Conservation (phyloP, 2,329 filamentous ascomycete species). For the Ophiostoma sp. region DNA sequence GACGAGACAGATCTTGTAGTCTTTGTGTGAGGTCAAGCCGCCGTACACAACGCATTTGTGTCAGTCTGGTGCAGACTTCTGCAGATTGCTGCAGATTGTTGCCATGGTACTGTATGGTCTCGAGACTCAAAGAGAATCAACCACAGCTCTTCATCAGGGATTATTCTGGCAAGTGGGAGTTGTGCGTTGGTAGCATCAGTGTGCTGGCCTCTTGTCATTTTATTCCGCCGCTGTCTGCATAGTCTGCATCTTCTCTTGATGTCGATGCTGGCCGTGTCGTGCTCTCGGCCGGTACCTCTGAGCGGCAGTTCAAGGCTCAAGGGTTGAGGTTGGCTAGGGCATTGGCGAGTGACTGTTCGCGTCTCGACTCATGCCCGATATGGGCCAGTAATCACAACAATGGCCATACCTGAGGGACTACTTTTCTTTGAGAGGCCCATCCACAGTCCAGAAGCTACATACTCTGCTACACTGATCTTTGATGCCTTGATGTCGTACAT, state of each 20-base stretch:
- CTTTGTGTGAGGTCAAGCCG: background rate
- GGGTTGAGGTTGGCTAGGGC: too few species aligned
- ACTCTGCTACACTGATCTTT: too few species aligned
- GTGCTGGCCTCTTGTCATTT: background rate
- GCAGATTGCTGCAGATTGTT: background rate
- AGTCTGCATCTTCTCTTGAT: background rate
- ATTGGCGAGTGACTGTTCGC: too few species aligned
- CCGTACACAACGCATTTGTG: background rate
- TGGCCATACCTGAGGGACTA: background rate
- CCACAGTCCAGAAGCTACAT: too few species aligned
- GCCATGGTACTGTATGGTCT: background rate
- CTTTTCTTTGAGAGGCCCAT: background rate
- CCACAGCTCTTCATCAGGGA: background rate
- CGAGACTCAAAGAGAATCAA: too few species aligned
- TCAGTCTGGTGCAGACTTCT: background rate
- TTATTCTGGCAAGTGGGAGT: background rate
- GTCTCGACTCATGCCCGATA: too few species aligned
- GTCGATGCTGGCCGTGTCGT: too few species aligned
- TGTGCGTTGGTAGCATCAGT: background rate
- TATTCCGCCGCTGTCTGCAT: background rate
- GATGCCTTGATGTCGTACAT: background rate
- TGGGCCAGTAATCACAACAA: background rate
- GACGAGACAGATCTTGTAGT: background rate
- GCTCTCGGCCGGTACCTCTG: too few species aligned
- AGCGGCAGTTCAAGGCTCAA: too few species aligned